Base-by-base conservation (phyloP, 2,329 filamentous ascomycete genomes). In the Fusarium brachygibbosum region DNA sequence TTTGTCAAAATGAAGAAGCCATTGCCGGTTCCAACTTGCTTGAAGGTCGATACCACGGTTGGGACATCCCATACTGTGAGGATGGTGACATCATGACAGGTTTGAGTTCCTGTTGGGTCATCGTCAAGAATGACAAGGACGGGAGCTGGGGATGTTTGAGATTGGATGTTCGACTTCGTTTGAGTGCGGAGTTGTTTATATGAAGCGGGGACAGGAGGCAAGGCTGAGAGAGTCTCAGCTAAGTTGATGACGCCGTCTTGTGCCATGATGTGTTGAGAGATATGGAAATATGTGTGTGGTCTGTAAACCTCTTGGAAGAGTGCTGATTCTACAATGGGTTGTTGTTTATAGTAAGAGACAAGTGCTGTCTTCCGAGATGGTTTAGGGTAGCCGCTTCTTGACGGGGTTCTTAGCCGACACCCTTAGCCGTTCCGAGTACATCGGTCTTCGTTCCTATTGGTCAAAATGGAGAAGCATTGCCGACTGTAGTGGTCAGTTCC, bases 1-100 rank as follows among this genome's bases (percentile, higher is more conserved):
- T 65, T 65, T 8, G 61, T 65, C 25, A 65, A 28, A 4, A 65
- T 54, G 16, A 65, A 65, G 19, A 65, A 65, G 4, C 62, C 62
- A 16, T 31, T 60, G 13, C 53, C 61, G 1, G 41, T 35, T 0
- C 46, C 61, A 1, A 60, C 46, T 44, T 60, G 53, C 1, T 49
- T 65, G 2, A 65, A 60, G 0, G 53, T 4, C 0, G 54, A 53
- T 2, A 44, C 17, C 0, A 65, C 16, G 1, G 28, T 35, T 16
- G 40, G 28, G 0, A 49, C n/a, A 25, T 66, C 54, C 62, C 62
- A 65, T 1, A 60, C 60, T 3, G 61, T 65, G 1, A 65, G 6
- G 4, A 65, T 65, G 0, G 25, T 60, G 2, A 65, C 13, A 11
- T 65, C 53, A 6, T 65, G 62, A 1, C 62, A 65, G 1, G 62